Evolutionary conservation across 768 basidiomycete genomes (phyloP).

Genomic region (Mrakia gelida): DNA sequence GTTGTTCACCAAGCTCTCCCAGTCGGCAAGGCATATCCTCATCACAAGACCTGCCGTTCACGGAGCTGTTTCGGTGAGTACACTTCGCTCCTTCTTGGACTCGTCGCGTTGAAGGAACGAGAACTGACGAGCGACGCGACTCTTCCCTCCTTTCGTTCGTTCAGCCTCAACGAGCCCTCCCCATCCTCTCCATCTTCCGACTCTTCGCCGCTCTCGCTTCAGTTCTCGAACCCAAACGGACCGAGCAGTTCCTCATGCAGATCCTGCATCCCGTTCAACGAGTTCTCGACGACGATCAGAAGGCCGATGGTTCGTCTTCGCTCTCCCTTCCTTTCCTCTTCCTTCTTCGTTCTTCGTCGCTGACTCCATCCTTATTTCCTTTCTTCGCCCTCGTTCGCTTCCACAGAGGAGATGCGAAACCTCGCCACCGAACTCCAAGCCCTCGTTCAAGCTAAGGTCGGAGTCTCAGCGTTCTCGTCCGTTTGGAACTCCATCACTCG

Average conservation of each 20-base stretch:
- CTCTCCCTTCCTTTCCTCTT: not conserved
- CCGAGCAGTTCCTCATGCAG: slow-evolving; percentile 72
- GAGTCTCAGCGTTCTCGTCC: slow-evolving; percentile 73
- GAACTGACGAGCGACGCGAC: not conserved
- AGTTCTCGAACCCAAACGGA: slow-evolving; percentile 56
- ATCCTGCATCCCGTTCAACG: slow-evolving; percentile 83
- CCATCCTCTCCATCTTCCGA: slow-evolving; percentile 71
- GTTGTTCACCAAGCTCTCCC: slow-evolving; percentile 92
- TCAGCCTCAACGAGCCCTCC: slow-evolving; percentile 78
- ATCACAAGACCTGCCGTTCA: slow-evolving; percentile 29
- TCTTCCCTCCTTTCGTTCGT: slow-evolving; percentile 6
- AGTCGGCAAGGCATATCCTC: slow-evolving; percentile 61
- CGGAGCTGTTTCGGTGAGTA: slow-evolving; percentile 26
- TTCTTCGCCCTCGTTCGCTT: not conserved
- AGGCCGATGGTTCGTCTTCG: slow-evolving; percentile 40
- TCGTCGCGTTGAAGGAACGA: not conserved
- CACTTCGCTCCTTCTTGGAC: not conserved
- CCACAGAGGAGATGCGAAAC: slow-evolving; percentile 72
- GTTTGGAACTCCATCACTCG: slow-evolving; percentile 79
- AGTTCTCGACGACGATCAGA: slow-evolving; percentile 76
- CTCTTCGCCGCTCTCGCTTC: slow-evolving; percentile 93
- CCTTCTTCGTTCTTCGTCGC: not conserved
- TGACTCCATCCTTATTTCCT: not conserved
- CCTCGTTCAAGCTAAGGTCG: slow-evolving; percentile 79
- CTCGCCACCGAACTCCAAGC: slow-evolving; percentile 79